phyloP scores from a whole-genome alignment of 2,329 filamentous ascomycete genomes.

The Ramularia endophylla region DNA sequence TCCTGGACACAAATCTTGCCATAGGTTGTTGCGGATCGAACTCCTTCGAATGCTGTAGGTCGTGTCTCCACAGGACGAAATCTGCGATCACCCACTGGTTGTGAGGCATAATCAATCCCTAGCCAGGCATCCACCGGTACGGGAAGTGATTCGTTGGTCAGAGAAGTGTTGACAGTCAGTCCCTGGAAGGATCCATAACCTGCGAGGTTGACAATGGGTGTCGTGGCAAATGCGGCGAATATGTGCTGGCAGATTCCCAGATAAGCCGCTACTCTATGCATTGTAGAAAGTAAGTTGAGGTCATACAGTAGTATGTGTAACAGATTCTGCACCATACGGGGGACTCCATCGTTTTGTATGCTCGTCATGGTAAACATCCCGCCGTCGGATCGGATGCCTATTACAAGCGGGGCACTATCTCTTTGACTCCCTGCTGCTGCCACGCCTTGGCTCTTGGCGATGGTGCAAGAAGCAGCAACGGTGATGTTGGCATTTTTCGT shows the following conservation, averaged over 20 bases:
- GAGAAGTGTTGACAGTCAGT: slow-evolving; percentile 9
- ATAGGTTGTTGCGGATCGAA: slow-evolving; percentile 9
- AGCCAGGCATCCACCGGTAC: slow-evolving; percentile 28
- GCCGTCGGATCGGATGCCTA: no score
- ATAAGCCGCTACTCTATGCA: neutral
- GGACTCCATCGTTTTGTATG: no score
- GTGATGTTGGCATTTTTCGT: no score
- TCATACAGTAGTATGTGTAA: no score
- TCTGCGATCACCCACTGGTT: slow-evolving; percentile 47
- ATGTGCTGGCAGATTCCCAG: slow-evolving; percentile 26
- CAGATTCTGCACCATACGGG: no score
- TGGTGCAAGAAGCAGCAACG: no score
- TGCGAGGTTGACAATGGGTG: slow-evolving; percentile 8
- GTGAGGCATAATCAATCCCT: slow-evolving; percentile 34
- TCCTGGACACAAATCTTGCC: slow-evolving; percentile 17
- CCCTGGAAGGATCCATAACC: slow-evolving; percentile 15
- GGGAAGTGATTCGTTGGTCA: slow-evolving; percentile 14
- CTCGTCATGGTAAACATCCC: no score
- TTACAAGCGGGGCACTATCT: no score
- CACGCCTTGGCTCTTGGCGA: no score
- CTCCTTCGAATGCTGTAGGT: slow-evolving; percentile 24
- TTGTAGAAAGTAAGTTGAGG: no score
- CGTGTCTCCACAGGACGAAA: slow-evolving; percentile 38
- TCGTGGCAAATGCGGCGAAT: slow-evolving; percentile 4
- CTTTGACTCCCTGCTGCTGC: no score